phyloP scores from a whole-genome alignment of 139 green algal genomes.

The Chlorella sp. region DNA sequence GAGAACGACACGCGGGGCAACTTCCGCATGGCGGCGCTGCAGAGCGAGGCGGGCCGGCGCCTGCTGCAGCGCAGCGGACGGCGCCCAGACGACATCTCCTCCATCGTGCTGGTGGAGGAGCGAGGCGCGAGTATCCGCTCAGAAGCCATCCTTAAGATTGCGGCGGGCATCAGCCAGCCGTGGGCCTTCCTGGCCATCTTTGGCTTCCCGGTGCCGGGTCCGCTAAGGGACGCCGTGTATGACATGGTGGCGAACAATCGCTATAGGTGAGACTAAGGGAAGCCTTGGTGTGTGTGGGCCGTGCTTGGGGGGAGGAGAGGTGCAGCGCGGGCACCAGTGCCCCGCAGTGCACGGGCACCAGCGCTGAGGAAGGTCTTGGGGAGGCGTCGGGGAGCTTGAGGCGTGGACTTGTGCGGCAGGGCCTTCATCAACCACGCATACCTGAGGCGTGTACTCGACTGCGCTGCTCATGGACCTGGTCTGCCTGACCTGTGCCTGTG shows the following conservation, averaged over 20 bases:
- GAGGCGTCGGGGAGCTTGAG: not conserved
- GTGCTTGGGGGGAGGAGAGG: not conserved
- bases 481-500: too few species aligned
- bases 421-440: not conserved
- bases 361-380: not conserved
- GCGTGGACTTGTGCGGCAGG: not conserved
- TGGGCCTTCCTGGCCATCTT: conserved; percentile 46
- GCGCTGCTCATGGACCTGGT: too few species aligned
- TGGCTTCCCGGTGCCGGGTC: conserved; percentile 31
- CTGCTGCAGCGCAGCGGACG: conserved; percentile 64
- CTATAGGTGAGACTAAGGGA: conserved; percentile 27
- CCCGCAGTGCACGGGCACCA: not conserved
- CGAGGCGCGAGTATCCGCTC: conserved; percentile 29
- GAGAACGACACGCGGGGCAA: conserved; percentile 43
- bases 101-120: conserved; percentile 76
- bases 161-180: conserved; percentile 34
- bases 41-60: conserved; percentile 48
- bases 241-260: conserved; percentile 50
- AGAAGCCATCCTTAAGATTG: conserved; percentile 62
- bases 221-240: conserved; percentile 52
- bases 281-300: not conserved
- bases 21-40: conserved; percentile 69
- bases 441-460: too few species aligned
- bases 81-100: conserved; percentile 68
- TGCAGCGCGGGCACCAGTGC: not conserved